phyloP scores from a whole-genome alignment of 768 basidiomycete genomes.

The Terana coerulea region DNA sequence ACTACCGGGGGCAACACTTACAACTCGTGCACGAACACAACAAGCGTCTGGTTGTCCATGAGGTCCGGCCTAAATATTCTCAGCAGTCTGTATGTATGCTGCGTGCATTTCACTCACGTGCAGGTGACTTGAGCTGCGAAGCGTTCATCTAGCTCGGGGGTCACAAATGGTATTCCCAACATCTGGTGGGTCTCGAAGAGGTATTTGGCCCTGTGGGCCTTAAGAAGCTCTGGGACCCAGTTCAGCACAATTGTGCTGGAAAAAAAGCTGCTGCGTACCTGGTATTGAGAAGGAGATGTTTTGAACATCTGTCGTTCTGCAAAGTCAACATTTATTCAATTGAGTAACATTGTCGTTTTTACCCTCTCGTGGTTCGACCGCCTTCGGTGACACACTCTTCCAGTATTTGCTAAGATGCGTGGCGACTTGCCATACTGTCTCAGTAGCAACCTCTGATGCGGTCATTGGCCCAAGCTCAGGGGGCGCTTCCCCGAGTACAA shows the following conservation, averaged over 20 bases:
- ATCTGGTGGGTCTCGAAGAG: slow-evolving; percentile 74
- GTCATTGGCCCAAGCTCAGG: slow-evolving; percentile 67
- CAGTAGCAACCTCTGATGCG: slow-evolving; percentile 78
- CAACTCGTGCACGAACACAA: slow-evolving; percentile 96
- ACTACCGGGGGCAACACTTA: slow-evolving; percentile 36
- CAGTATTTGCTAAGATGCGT: slow-evolving; percentile 87
- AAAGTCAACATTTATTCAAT: too few species aligned
- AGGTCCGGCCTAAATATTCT: slow-evolving; percentile 58
- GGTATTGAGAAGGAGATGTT: slow-evolving; percentile 64
- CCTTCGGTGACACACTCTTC: slow-evolving; percentile 80
- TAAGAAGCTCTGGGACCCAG: slow-evolving; percentile 74
- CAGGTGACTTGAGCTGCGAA: slow-evolving; percentile 85
- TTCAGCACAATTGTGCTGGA: too few species aligned
- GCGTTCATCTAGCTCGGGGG: slow-evolving; percentile 56
- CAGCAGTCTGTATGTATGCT: not conserved
- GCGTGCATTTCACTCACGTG: slow-evolving; percentile 57
- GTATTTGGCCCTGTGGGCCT: slow-evolving; percentile 83
- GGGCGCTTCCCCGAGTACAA: slow-evolving; percentile 89
- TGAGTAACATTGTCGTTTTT: not conserved
- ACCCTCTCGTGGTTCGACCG: slow-evolving; percentile 83
- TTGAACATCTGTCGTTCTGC: slow-evolving; percentile 47
- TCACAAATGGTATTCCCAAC: slow-evolving; percentile 77
- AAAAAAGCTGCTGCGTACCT: too few species aligned
- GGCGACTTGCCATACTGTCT: slow-evolving; percentile 87
- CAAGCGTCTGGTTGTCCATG: slow-evolving; percentile 69